Evolutionary conservation across 108 stramenopile genomes (phyloP), one percentile per base, ranked within the genome.

Genomic region (Pseudonitzschia multiseries): DNA sequence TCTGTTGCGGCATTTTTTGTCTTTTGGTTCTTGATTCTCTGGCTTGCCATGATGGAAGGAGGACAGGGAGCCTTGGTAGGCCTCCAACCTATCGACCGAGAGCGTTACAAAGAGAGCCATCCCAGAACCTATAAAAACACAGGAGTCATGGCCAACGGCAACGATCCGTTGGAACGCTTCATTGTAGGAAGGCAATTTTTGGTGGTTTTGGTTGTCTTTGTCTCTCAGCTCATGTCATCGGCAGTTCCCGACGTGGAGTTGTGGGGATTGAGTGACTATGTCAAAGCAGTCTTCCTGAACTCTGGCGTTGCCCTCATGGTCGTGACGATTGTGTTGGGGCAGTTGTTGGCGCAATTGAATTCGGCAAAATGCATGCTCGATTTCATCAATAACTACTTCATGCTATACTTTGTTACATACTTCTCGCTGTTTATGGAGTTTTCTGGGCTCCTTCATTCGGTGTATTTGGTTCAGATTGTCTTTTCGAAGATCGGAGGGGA

Each of bases 11-110:
- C 82, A 5, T 75, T 87, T 31, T 27, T 77, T 33, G 27, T 91
- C 13, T 62, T 87, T 50, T 85, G 77, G 68, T 65, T 77, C 20
- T 57, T 80, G 29, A 72, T 91, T 36, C 21, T 80, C 0, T 88
- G 87, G 87, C 69, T 91, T 28, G 82, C 78, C 27, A 73, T 82
- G 77, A 81, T 88, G 69, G 90, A 91, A 66, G 90, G 90, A 44
- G 87, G 86, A 27, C 90, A 91, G 63, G 86, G 80, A 28, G 74
- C 76, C 12, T 69, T 91, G 28, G 84, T 91, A 21, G 90, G 90
- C 1, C 70, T 91, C 1, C 71, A 77, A 20, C 81, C 87, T 14
- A 75, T 87, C 32, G 75, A 85, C 61, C 73, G 78, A 36, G 50
- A 73, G 27, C 61, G 80, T 18, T 87, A 87, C 69, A 68, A 32